A percentile compares a stretch with the other conserved stretches of the same genome.
phyloP scores from a whole-genome alignment of 2,329 filamentous ascomycete genomes.

The Cladosporium oxysporum region DNA sequence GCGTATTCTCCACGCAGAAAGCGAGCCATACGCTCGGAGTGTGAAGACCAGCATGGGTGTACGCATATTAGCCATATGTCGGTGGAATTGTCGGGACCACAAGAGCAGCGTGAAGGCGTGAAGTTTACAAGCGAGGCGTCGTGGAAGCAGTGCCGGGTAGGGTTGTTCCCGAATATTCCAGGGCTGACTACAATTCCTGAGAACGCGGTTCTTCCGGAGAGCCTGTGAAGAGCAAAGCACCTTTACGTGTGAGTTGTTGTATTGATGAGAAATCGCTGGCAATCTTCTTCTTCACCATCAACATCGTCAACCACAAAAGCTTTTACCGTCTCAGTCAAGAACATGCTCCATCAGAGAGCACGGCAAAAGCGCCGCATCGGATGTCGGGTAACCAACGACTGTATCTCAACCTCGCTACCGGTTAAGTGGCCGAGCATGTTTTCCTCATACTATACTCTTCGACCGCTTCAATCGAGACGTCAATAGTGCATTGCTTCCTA shows the following conservation, averaged over 20 bases:
- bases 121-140: slow-evolving; percentile 16
- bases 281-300: neutral
- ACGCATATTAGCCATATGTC: slow-evolving; percentile 2
- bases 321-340: neutral
- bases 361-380: neutral
- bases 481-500: slow-evolving; percentile 4
- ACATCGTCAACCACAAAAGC: neutral
- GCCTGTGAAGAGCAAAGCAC: neutral
- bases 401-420: slow-evolving; percentile 5
- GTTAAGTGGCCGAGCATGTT: neutral
- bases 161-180: slow-evolving; percentile 9
- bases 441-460: neutral
- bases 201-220: neutral
- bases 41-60: neutral
- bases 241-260: neutral
- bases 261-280: neutral
- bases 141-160: slow-evolving; percentile 1
- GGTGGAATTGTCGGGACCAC: slow-evolving; percentile 9
- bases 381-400: neutral
- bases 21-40: neutral
- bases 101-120: neutral
- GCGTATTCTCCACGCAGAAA: neutral
- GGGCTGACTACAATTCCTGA: neutral
- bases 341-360: neutral
- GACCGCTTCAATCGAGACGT: neutral